Base-by-base conservation (phyloP, 108 stramenopile genomes). In the Phaeodactylum tricornutum region DNA sequence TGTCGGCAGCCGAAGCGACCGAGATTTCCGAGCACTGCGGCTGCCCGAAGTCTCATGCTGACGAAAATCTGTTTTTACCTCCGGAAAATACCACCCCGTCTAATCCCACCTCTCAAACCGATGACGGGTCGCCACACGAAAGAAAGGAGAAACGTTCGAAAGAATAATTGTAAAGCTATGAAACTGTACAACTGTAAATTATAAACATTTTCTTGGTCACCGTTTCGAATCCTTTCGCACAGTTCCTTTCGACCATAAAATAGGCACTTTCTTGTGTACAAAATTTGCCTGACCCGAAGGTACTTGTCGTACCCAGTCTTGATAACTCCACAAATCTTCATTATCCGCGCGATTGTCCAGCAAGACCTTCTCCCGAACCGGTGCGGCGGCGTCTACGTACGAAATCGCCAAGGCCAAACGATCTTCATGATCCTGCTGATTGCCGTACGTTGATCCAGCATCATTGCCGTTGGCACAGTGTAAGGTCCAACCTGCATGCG, bases 401-500 rank as follows among this genome's bases (percentile, higher is more conserved):
- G 81, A 59, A 7, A 92, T 68, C 16, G 89, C 72, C 15, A 84
- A 48, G 15, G 89, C 89, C 42, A 77, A 53, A 33, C 89, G 58
- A 57, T 92, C 85, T 28, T 63, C 43, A 3, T 28, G 25, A 36
- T 34, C 41, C n/a, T n/a, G n/a, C 15, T 43, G 40, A 16, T 39
- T 30, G 12, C 49, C 34, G n/a, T n/a, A n/a, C n/a, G n/a, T n/a
- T n/a, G n/a, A n/a, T n/a, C 41, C 38, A 0, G 17, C 29, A 8
- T 51, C 49, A 26, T 69, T 77, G 14, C 60, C 74, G 55, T 81
- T 66, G 3, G 89, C 77, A 58, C 84, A 82, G 47, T 92, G 89
- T 23, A 92, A 43, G 4, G 83, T 84, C 84, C 84, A 92, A 0
- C 89, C 89, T 29, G 72, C 68, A 42, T 92, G 89, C 19, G 77